Evolutionary conservation across 2,329 filamentous ascomycete genomes (phyloP), one percentile per base, ranked within the genome.

Genomic region (Cercospora brassicicola): DNA sequence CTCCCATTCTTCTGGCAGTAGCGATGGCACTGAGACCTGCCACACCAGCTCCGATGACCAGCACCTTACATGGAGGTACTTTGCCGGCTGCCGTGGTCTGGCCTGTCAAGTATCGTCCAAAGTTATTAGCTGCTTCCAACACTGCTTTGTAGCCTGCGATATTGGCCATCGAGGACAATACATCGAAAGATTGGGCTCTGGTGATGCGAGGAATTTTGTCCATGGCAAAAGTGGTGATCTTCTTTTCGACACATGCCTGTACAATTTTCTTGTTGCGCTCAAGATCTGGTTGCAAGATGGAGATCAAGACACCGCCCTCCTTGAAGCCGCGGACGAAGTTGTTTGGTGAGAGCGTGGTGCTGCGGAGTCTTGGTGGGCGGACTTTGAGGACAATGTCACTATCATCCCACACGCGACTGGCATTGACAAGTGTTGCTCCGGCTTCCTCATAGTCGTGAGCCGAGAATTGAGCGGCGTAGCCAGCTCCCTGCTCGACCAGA

Each of bases 121-220:
- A 97, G 71, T 91, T 89, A 79, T 96, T 96, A 13, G 92, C 94
- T 1, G 93, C 93, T 79, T 96, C 93, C 53, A 96, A 83, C 1
- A 96, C 92, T 48, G 93, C 93, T 80, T 96, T 96, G 82, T 97
- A 97, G 0, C 93, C 93, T 23, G 93, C 92, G 81, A 96, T 96
- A 74, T 96, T 96, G 68, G 93, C 93, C 93, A 96, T 96, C 9
- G 91, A 95, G 78, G 92, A 87, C 65, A 96, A 84, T 0, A 92
- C 93, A 80, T 96, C 93, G 74, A 96, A 96, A 0, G 91, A 89
- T 78, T 96, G 93, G 1, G 93, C 93, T 57, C 93, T 88, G 0
- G 93, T 96, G 73, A 96, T 96, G 48, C 93, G 89, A 15, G 93
- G 93, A 62, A 97, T 90, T 88, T 94, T 90, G 77, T 97, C 93